phyloP scores from a whole-genome alignment of 2,329 filamentous ascomycete genomes.

The Sporothrix schenckii region DNA sequence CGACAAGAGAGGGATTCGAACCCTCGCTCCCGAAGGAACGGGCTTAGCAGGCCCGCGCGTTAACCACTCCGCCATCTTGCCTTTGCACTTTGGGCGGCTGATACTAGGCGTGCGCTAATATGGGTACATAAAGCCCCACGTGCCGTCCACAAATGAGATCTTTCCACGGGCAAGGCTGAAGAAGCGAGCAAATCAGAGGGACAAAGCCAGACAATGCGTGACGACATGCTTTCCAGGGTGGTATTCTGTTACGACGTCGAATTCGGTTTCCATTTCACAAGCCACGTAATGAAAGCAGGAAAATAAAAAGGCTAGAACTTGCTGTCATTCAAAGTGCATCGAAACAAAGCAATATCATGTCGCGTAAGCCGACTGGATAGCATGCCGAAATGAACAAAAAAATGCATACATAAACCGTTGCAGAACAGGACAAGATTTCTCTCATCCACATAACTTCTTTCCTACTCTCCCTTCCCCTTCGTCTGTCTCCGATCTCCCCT shows the following conservation, averaged over 20 bases:
- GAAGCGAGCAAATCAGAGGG: constrained; percentile 20
- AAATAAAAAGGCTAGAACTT: neutral
- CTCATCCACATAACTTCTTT: neutral
- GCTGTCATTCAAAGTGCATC: neutral
- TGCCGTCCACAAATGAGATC: neutral
- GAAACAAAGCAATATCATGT: neutral
- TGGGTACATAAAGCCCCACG: constrained; percentile 11
- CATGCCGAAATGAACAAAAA: constrained; percentile 11
- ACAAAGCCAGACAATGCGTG: neutral
- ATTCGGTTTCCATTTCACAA: neutral
- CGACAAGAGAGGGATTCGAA: constrained; percentile 32
- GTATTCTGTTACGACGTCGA: neutral
- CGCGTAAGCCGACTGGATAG: constrained; percentile 1
- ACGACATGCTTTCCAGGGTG: neutral
- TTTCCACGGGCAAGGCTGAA: neutral
- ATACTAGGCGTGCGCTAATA: neutral
- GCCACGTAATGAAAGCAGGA: too few species aligned
- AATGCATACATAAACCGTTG: constrained; percentile 4
- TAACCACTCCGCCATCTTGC: constrained; percentile 34
- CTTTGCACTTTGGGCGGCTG: constrained; percentile 9
- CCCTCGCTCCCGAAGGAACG: constrained; percentile 33
- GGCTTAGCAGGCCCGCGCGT: constrained; percentile 34
- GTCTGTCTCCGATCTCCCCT: too few species aligned
- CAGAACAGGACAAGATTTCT: neutral
- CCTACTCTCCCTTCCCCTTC: neutral